Conservation (phyloP, 768 basidiomycete species). For the Tulasnella sp. region DNA sequence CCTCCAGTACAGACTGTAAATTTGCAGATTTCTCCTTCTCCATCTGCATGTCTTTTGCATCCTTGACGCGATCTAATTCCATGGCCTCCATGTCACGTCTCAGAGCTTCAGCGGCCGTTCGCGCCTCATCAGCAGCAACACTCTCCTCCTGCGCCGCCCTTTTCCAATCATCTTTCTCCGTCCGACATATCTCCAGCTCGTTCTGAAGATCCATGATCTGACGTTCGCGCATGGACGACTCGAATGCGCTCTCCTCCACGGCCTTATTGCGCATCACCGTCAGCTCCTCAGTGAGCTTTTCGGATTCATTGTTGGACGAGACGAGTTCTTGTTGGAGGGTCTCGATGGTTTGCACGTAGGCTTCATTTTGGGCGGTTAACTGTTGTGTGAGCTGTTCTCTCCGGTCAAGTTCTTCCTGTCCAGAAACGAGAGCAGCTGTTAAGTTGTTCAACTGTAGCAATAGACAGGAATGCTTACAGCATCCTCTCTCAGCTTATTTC, state of each 20-base stretch:
- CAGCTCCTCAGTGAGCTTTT: conserved; percentile 58
- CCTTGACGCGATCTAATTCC: conserved; percentile 46
- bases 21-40: conserved; percentile 71
- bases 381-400: conserved; percentile 75
- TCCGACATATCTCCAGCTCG: conserved; percentile 78
- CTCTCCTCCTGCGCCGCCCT: conserved; percentile 52
- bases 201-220: conserved; percentile 67
- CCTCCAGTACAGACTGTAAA: conserved; percentile 84
- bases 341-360: conserved; percentile 57
- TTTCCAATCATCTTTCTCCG: conserved; percentile 74
- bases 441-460: conserved; percentile 4
- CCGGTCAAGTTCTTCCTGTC: conserved; percentile 95
- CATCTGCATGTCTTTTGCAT: conserved; percentile 45
- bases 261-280: conserved; percentile 53
- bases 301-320: conserved; percentile 62
- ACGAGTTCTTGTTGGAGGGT: conserved; percentile 75
- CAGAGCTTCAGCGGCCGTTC: conserved; percentile 43
- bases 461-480: conserved; percentile 48
- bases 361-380: conserved; percentile 66
- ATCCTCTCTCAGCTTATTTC: conserved; percentile 91
- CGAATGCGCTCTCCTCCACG: conserved; percentile 58
- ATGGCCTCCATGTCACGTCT: conserved; percentile 60
- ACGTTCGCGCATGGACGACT: conserved; percentile 58
- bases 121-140: conserved; percentile 58
- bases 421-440: not conserved